phyloP scores from a whole-genome alignment of 2,329 filamentous ascomycete genomes.

The Penicillium sp. region DNA sequence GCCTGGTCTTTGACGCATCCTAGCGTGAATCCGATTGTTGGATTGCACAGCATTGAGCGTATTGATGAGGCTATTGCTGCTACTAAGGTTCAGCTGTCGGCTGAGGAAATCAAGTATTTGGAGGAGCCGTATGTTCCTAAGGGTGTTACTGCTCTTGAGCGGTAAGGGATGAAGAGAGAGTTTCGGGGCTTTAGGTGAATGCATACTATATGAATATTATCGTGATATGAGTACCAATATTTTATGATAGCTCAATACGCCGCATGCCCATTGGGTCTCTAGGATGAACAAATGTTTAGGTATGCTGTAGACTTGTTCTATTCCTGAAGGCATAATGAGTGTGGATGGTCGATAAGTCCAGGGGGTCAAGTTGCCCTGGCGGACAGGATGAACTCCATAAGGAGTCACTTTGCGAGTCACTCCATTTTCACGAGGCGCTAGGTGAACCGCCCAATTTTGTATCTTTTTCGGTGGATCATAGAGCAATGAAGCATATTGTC shows the following conservation, averaged over 20 bases:
- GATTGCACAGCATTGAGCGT: constrained; percentile 58
- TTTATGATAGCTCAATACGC: background rate
- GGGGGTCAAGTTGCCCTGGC: no score
- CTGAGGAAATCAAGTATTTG: constrained; percentile 61
- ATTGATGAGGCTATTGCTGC: constrained; percentile 60
- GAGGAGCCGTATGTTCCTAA: constrained; percentile 63
- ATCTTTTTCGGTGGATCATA: no score
- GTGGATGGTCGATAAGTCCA: no score
- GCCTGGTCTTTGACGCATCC: constrained; percentile 60
- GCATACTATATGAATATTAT: background rate
- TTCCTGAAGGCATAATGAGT: no score
- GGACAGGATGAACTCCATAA: no score
- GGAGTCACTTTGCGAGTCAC: no score
- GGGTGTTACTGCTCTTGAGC: constrained; percentile 30
- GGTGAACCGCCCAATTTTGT: no score
- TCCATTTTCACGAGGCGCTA: no score
- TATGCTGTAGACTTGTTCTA: no score
- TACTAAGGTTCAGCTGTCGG: constrained; percentile 49
- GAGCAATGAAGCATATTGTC: no score
- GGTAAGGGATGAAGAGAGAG: constrained; percentile 14
- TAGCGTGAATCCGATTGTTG: constrained; percentile 60
- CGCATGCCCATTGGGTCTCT: background rate
- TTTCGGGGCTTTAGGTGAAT: background rate
- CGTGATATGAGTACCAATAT: background rate
- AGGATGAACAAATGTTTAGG: no score